phyloP scores from a whole-genome alignment of 2,329 filamentous ascomycete genomes.

The Paecilomyces niveus region DNA sequence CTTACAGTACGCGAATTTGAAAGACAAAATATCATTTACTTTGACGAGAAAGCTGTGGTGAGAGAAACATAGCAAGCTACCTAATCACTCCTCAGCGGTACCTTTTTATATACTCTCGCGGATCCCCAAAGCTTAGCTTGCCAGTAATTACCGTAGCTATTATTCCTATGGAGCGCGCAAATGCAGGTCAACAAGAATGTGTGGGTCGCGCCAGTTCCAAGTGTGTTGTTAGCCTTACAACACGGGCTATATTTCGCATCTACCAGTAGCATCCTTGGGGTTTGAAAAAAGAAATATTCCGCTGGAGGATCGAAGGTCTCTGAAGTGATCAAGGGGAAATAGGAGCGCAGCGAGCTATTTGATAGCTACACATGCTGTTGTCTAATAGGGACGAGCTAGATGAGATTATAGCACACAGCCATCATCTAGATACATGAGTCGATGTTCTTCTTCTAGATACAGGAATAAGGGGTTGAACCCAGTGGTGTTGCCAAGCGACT shows the following conservation, averaged over 20 bases:
- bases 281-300: background rate
- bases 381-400: too few relatives aligned
- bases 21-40: background rate
- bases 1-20: background rate
- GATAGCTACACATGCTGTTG: too few relatives aligned
- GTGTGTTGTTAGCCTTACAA: background rate
- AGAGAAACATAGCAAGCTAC: background rate
- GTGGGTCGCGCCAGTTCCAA: background rate
- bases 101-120: background rate
- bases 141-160: background rate
- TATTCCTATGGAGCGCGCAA: background rate
- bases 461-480: too few relatives aligned
- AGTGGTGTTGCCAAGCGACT: too few relatives aligned
- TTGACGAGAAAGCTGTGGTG: background rate
- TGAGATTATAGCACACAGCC: too few relatives aligned
- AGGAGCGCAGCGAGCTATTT: too few relatives aligned
- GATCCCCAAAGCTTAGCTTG: background rate
- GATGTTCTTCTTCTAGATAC: too few relatives aligned
- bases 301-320: too few relatives aligned
- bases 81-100: background rate
- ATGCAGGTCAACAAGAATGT: background rate
- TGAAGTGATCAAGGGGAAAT: too few relatives aligned
- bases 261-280: background rate
- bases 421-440: too few relatives aligned
- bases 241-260: background rate